Base-by-base conservation (phyloP, 371 early-diverging fungal genomes). In the Mucor velutinosus region DNA sequence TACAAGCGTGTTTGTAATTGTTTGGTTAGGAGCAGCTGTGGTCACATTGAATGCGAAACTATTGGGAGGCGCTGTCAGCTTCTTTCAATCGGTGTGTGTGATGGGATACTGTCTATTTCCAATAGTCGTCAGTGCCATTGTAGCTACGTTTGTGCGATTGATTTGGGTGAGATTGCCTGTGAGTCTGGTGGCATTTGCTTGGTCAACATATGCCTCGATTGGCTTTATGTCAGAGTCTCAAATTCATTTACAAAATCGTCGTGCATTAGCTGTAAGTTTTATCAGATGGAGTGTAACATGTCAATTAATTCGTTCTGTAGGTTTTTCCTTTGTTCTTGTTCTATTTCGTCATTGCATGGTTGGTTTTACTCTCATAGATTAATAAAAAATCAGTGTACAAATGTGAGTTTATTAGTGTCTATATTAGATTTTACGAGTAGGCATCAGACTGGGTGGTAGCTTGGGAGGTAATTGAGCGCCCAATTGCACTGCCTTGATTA, bases 51-150 rank as follows among this genome's bases (percentile, higher is more conserved):
- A 97, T 78, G 91, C 96, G 47, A 93, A 94, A 73, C 82, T 97
- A 55, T 84, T 97, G 17, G 97, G 98, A 29, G 97, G 97, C 14
- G 85, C 89, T 71, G 94, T 93, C 6, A 95, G 96, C 2, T 95
- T 97, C 74, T 95, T 95, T 73, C 97, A 97, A 73, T 91, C 90
- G 66, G 94, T 97, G 10, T 97, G 97, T 77, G 92, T 95, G 14
- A 86, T 97, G 41, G 97, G 97, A 3, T 97, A 97, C 79, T 97
- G 97, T 79, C 76, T 97, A 59, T 97, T 95, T 72, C 97, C 97
- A 7, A 79, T 97, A 58, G 92, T 92, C 0, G 76, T 92, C 25
- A 91, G 90, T 14, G 88, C 94, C 10, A 73, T 95, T 29, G 71
- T 94, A 1, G 77, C 89, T 5, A 78, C 89, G 8, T 84, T 94